Percentiles rank a stretch among this genome's conserved stretches.
Conservation (phyloP, 73 alveolate species). For the Symbiodinium natans region DNA sequence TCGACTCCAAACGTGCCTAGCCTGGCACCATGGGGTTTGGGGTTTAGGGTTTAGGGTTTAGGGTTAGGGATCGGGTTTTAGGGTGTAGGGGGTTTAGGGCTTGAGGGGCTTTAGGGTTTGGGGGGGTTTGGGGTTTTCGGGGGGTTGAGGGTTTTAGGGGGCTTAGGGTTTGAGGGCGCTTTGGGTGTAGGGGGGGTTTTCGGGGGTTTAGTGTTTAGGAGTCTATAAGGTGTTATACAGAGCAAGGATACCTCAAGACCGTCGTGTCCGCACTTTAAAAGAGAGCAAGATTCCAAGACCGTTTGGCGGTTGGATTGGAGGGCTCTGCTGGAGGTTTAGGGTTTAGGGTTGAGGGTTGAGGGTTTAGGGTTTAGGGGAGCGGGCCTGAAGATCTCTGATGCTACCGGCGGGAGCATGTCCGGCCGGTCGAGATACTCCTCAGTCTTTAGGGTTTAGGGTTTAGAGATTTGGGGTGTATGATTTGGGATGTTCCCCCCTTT, state of each 20-base stretch:
- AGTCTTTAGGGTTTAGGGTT: background rate
- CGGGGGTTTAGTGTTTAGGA: too few relatives aligned
- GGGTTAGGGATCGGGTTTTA: background rate
- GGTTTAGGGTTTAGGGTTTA: background rate
- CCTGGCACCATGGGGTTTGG: background rate
- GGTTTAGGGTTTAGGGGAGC: background rate
- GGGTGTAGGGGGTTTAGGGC: background rate
- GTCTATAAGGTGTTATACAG: too few relatives aligned
- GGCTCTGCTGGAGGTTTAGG: background rate
- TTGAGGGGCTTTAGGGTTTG: too few relatives aligned
- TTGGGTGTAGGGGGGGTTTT: too few relatives aligned
- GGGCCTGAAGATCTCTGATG: slow-evolving; percentile 60
- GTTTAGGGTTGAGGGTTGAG: background rate
- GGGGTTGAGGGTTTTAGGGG: too few relatives aligned
- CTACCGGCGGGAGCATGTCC: slow-evolving; percentile 52
- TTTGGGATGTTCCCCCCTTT: too few relatives aligned
- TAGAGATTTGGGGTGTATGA: background rate
- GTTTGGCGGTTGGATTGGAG: too few relatives aligned
- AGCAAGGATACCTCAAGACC: too few relatives aligned
- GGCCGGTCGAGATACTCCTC: slow-evolving; percentile 92
- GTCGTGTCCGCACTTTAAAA: too few relatives aligned
- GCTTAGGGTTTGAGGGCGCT: too few relatives aligned
- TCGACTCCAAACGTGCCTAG: slow-evolving; percentile 1
- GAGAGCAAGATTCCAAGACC: too few relatives aligned
- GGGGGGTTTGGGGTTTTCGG: too few relatives aligned